Percentiles rank a stretch among this genome's conserved stretches.
phyloP scores from a whole-genome alignment of 805 yeast genomes.

The Metschnikowia cerradonensis region DNA sequence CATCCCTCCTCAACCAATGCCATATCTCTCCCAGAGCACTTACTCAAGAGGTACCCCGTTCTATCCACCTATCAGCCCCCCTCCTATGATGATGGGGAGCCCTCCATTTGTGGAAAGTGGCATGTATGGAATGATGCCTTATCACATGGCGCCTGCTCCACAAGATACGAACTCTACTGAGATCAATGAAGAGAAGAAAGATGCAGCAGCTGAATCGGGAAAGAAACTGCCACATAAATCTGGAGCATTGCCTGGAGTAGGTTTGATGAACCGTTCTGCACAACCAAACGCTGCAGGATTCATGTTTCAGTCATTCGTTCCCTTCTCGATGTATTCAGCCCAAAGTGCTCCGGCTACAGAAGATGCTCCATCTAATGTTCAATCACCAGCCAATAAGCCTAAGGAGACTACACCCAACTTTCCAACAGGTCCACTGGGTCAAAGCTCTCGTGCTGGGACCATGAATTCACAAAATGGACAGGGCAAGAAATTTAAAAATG shows the following conservation, averaged over 20 bases:
- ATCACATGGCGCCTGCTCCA: constrained; percentile 15
- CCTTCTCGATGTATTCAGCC: constrained; percentile 38
- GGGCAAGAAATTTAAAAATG: constrained; percentile 14
- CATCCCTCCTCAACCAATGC: constrained; percentile 10
- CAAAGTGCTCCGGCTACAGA: constrained; percentile 9
- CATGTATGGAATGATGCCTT: constrained; percentile 30
- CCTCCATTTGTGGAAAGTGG: constrained; percentile 36
- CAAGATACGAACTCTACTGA: constrained; percentile 11
- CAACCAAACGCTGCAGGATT: constrained; percentile 24
- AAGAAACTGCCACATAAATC: constrained; percentile 11
- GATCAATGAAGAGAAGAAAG: background rate
- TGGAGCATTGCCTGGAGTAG: constrained; percentile 26
- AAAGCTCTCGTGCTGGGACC: constrained; percentile 2
- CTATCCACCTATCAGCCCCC: constrained; percentile 34
- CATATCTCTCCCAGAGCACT: constrained; percentile 25
- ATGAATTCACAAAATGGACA: background rate
- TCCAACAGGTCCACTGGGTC: background rate
- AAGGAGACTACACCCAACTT: background rate
- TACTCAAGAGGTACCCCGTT: constrained; percentile 30
- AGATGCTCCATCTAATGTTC: background rate
- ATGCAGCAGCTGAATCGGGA: constrained; percentile 6
- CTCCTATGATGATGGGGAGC: constrained; percentile 37
- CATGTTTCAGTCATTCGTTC: constrained; percentile 49
- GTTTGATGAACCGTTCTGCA: constrained; percentile 30
- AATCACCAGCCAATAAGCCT: background rate